Conservation (phyloP, 2,329 filamentous ascomycete species). For the Purpureocillium lavendulum region DNA sequence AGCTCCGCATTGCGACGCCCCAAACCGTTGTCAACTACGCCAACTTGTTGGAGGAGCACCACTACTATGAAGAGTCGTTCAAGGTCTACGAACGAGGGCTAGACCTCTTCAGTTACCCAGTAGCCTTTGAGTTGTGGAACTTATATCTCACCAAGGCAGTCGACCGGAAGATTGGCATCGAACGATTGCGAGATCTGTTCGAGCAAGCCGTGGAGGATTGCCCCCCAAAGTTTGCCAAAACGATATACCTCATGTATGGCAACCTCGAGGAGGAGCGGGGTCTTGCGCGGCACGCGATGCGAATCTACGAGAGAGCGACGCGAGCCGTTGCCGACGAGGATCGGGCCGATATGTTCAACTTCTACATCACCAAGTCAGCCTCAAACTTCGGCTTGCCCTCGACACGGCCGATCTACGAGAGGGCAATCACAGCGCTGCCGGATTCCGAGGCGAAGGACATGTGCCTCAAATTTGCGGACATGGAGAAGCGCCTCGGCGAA, state of each 20-base stretch:
- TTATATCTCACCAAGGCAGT: conserved; percentile 96
- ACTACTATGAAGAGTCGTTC: conserved; percentile 96
- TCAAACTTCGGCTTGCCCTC: conserved; percentile 97
- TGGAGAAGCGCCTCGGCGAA: conserved; percentile 85
- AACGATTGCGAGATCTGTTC: conserved; percentile 87
- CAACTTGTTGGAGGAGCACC: conserved; percentile 86
- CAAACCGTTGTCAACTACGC: conserved; percentile 99
- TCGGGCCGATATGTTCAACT: conserved; percentile 95
- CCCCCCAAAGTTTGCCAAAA: conserved; percentile 91
- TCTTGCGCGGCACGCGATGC: conserved; percentile 92
- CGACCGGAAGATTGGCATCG: conserved; percentile 91
- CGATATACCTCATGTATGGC: conserved; percentile 96
- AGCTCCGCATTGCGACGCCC: conserved; percentile 92
- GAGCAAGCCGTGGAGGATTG: conserved; percentile 95
- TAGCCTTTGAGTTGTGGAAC: conserved; percentile 98
- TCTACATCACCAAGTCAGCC: conserved; percentile 97
- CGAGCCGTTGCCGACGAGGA: conserved; percentile 92
- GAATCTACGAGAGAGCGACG: conserved; percentile 96
- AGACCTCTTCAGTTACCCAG: conserved; percentile 97
- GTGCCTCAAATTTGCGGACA: conserved; percentile 98
- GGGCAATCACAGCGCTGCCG: conserved; percentile 86
- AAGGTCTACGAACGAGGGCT: conserved; percentile 94
- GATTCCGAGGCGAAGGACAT: conserved; percentile 92
- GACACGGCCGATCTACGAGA: conserved; percentile 90
- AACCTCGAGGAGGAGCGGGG: conserved; percentile 94